Evolutionary conservation across 2,329 filamentous ascomycete genomes (phyloP), one percentile per base, ranked within the genome.

Genomic region (Incumbomyces lentus): DNA sequence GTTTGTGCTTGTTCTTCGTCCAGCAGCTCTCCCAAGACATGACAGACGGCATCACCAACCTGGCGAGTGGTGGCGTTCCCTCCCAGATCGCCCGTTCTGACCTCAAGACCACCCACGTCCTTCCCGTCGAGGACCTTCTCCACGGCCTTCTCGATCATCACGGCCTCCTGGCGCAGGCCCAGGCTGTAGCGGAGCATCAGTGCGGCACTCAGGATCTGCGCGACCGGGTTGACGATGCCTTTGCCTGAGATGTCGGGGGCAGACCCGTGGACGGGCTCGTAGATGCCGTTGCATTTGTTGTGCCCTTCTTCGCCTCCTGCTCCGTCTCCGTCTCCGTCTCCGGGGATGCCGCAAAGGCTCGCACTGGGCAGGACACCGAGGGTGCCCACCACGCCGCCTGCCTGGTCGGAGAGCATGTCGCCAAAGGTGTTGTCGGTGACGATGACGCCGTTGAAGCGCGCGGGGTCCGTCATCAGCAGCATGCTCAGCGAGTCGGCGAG

Each of bases 381-480:
- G 70, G 92, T 92, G 67, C 92, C 92, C 62, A 98, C 96, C 59
- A 98, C 78, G 73, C 92, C 92, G 62, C 92, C 92, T 75, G 92
- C 96, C 87, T 96, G 95, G 70, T 98, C 92, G 63, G 90, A 96
- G 56, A 98, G 80, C 77, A 98, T 98, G 73, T 96, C 92, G 70
- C 92, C 92, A 76, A 96, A 98, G 62, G 96, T 78, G 78, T 98
- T 98, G 68, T 92, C 92, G 75, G 82, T 83, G 70, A 98, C 92
- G 48, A 98, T 81, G 49, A 98, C 89, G 19, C 54, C 55, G 75
- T 95, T 95, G 81, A 96, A 98, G 49, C 89, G 89, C 44, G 81
- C 72, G 45, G 92, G 92, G 72, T 96, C 89, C 58, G 87, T 95
- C 59, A 93, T 86, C 78, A 96, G 95, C 79, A 95, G 95, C 66